Base-by-base conservation (phyloP, 129 eudicot genomes). In the Centella asiatica region DNA sequence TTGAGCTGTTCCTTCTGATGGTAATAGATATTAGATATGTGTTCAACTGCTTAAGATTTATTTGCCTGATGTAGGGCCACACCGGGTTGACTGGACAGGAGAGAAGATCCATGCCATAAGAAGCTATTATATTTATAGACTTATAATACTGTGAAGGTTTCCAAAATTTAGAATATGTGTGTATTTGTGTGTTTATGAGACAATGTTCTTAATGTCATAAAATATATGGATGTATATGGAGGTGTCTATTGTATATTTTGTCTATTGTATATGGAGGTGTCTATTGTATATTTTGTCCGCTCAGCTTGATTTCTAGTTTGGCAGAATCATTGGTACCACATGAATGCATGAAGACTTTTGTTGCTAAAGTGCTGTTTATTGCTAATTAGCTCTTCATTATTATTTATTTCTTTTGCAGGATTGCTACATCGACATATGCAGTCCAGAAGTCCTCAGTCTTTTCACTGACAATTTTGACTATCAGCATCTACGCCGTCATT, bases 381-480 rank as follows among this genome's bases (percentile, higher is more conserved):
- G 12, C 22, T 42, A 29, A 28, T 28, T 18, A 23, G 1, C 3
- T 61, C 32, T 7, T 23, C 66, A 34, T 51, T 45, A 31, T 31
- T 18, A 18, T 29, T n/a, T 31, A 1, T 32, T n/a, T 14, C 69
- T 19, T 62, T n/a, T 76, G 79, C 81, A 84, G 92, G 99, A 92
- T 76, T 92, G 99, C 77, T 84, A 92, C 62, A 87, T 92, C 28
- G 99, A 92, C 78, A 92, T 92, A 29, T 92, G 99, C 70, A 75
- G 96, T 20, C 86, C 83, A 0, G 99, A 87, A 73, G 96, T 92
- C 56, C 88, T 92, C 52, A 82, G 85, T 67, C 85, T 88, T 58
- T 92, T 87, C 74, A 78, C 85, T 0, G 99, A 92, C 74, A 92
- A 92, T 76, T 92, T 92, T 71, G 99, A 92, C 74, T 92, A 92